Percentiles rank a stretch among this genome's conserved stretches.
Evolutionary conservation across 2,329 filamentous ascomycete species (phyloP).

Genomic region (Claviceps maximensis): DNA sequence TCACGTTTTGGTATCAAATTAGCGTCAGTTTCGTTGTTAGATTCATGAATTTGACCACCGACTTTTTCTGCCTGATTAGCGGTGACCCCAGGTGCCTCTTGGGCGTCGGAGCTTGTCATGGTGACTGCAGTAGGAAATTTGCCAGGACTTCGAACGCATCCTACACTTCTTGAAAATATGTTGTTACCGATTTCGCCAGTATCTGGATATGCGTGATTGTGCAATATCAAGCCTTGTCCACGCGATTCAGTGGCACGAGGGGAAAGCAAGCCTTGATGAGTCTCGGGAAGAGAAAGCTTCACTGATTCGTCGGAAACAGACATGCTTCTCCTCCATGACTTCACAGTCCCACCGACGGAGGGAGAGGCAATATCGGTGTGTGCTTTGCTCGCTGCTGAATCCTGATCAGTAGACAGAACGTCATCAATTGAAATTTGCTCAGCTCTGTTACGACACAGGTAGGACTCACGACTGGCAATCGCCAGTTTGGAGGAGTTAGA

Average conservation of each 20-base stretch:
- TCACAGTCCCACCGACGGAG: not conserved
- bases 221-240: not conserved
- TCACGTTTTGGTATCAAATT: not conserved
- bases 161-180: not conserved
- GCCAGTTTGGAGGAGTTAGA: not conserved
- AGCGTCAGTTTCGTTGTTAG: not conserved
- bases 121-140: not conserved
- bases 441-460: not conserved
- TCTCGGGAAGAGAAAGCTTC: not conserved
- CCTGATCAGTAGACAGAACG: not conserved
- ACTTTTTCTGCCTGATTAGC: not conserved
- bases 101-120: not conserved
- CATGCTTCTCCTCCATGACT: slow-evolving; percentile 3
- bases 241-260: not conserved
- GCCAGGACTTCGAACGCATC: not conserved
- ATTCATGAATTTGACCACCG: not conserved
- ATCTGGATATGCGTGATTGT: not conserved
- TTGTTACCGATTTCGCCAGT: not conserved
- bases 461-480: not conserved
- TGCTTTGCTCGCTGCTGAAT: not conserved
- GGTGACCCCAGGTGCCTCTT: not conserved
- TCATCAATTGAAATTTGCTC: not conserved
- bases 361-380: not conserved
- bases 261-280: slow-evolving; percentile 2
- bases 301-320: not conserved